Base-by-base conservation (phyloP, 768 basidiomycete species). In the Piloderma croceum region DNA sequence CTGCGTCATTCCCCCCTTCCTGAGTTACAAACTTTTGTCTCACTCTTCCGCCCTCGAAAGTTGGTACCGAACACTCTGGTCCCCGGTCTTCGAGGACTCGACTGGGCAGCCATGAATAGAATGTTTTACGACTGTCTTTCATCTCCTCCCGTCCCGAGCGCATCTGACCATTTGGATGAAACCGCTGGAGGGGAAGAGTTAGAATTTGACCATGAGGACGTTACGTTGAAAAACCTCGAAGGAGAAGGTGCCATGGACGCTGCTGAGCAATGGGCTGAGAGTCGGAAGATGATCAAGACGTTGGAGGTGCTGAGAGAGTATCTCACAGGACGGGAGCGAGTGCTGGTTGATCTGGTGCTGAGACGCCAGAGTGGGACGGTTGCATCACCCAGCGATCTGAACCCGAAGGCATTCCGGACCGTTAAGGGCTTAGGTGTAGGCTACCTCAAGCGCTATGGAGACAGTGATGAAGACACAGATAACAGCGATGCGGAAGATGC, bases 1-100 rank as follows among this genome's bases (percentile, higher is more conserved):
- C 78, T 79, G 7, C 78, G 94, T 2, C 94, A 98, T 54, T 94
- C 91, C 0, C 73, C 86, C 0, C 74, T 96, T 4, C 86, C 88
- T 0, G 94, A 98, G 55, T 73, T 99, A 1, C 79, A 81, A 44
- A 62, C 67, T 2, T 83, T 99, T 39, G 89, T 96, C 19, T 64
- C 73, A 1, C 71, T 94, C 13, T 96, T 99, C 62, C 74, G 74
- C 15, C 94, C 94, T 0, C 69, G 64, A 29, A 70, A 75, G 3
- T 61, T 98, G 1, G 73, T 90, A 2, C 94, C 93, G 0, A 94
- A 93, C 52, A 86, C 88, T 0, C 78, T 71, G 48, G 74, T 64
- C 54, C 78, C 53, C 41, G 62, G 46, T 29, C 74, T 66, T 41
- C 57, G 54, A 49, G 79, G 61, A 40, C 51, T 85, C 7, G 92